A percentile compares a stretch with the other conserved stretches of the same genome.
phyloP scores from a whole-genome alignment of 305 asterid genomes.

The Fraxinus sp. region DNA sequence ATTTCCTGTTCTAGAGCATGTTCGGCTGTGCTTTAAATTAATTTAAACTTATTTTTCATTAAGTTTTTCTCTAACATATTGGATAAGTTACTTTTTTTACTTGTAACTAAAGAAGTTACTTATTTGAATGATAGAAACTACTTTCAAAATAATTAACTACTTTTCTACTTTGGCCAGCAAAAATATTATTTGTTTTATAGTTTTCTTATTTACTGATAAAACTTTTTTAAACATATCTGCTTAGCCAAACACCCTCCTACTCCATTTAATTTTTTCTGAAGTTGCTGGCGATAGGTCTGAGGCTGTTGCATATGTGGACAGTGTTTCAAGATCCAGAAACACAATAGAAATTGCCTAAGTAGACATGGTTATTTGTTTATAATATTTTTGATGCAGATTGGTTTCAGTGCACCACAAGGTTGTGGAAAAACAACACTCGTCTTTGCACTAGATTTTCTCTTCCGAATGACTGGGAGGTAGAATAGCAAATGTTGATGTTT shows the following conservation, averaged over 20 bases:
- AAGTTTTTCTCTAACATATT: not conserved
- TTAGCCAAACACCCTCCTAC: not conserved
- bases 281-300: not conserved
- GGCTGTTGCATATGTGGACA: not conserved
- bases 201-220: not conserved
- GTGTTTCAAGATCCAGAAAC: not conserved
- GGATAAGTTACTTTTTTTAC: not conserved
- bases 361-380: slow-evolving; percentile 16
- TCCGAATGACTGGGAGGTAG: slow-evolving; percentile 84
- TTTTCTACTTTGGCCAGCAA: not conserved
- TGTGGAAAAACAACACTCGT: slow-evolving; percentile 98
- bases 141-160: not conserved
- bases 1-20: not conserved
- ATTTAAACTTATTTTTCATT: not conserved
- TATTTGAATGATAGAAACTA: not conserved
- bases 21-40: not conserved
- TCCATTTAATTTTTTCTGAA: not conserved
- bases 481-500: slow-evolving; percentile 45
- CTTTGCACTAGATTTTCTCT: slow-evolving; percentile 85
- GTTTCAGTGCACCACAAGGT: slow-evolving; percentile 99
- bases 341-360: slow-evolving; percentile 13
- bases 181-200: not conserved
- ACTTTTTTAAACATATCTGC: not conserved
- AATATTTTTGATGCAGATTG: slow-evolving; percentile 66
- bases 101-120: not conserved